Evolutionary conservation across 2,329 filamentous ascomycete species (phyloP).

Genomic region (Phialophora macrospora): DNA sequence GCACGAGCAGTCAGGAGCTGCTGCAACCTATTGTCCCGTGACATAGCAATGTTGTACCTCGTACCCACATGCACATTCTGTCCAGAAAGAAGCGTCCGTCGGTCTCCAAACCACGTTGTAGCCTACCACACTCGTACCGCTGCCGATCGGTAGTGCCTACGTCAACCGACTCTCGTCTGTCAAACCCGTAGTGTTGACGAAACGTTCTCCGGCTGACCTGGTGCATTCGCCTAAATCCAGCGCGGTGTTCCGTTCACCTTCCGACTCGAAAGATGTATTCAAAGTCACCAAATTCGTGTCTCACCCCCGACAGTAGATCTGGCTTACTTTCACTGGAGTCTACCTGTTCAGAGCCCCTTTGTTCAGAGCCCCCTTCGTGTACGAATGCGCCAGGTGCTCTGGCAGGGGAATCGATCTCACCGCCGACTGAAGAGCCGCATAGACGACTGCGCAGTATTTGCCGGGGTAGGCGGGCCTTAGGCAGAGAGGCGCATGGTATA

Average conservation of each 20-base stretch:
- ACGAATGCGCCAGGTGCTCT: constrained; percentile 1
- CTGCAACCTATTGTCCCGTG: background rate
- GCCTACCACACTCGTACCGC: background rate
- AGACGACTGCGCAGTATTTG: background rate
- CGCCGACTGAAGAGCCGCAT: background rate
- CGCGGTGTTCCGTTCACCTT: background rate
- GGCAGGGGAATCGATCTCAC: background rate
- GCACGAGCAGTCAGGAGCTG: background rate
- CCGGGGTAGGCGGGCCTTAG: background rate
- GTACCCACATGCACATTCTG: background rate
- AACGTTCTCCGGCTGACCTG: background rate
- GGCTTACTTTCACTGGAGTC: background rate
- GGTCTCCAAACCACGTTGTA: background rate
- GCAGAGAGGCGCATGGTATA: background rate
- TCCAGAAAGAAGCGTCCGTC: background rate
- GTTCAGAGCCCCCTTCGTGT: too few relatives aligned
- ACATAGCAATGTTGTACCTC: background rate
- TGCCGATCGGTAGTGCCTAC: background rate
- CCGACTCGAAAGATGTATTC: background rate
- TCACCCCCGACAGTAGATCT: background rate
- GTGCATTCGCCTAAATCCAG: background rate
- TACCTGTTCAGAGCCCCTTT: background rate
- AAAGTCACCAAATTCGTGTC: background rate
- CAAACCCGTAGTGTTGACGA: background rate
- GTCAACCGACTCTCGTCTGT: background rate